phyloP scores from a whole-genome alignment of 805 yeast genomes.

The Candida fluviatilis region DNA sequence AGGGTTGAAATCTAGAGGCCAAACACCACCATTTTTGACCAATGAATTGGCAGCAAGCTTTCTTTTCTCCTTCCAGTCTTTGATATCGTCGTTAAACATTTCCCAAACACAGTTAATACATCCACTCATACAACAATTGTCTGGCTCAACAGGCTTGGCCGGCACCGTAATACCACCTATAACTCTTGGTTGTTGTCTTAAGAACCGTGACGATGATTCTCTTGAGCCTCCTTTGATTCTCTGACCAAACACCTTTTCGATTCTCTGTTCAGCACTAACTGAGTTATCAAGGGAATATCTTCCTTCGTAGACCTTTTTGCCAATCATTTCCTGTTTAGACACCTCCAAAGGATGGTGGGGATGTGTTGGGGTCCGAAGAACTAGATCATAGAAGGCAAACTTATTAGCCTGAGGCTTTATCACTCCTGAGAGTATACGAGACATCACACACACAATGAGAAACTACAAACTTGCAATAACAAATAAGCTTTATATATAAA shows the following conservation, averaged over 20 bases:
- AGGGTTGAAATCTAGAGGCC: constrained; percentile 43
- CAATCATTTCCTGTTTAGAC: constrained; percentile 13
- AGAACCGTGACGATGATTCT: constrained; percentile 31
- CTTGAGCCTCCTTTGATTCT: constrained; percentile 51
- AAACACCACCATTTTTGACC: constrained; percentile 32
- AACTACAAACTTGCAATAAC: no score
- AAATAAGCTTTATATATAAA: no score
- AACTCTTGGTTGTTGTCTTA: constrained; percentile 31
- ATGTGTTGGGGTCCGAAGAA: constrained; percentile 27
- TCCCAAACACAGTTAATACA: constrained; percentile 98
- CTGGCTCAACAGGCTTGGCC: constrained; percentile 82
- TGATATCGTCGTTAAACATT: constrained; percentile 78
- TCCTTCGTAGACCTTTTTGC: constrained; percentile 29
- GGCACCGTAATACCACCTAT: constrained; percentile 73
- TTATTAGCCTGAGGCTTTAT: constrained; percentile 1
- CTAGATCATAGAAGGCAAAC: constrained; percentile 35
- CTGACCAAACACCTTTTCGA: constrained; percentile 52
- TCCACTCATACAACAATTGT: constrained; percentile 96
- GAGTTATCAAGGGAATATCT: constrained; percentile 21
- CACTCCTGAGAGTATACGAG: not conserved
- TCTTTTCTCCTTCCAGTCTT: constrained; percentile 69
- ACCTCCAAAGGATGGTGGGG: constrained; percentile 33
- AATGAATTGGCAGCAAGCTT: constrained; percentile 49
- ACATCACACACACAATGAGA: no score
- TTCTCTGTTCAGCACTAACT: constrained; percentile 43